A percentile compares a stretch with the other conserved stretches of the same genome.
These are phyloP conservation scores for Solanum acaule DNA, from an alignment of 257 asterid species.

Conservation along the genomic window DNA sequence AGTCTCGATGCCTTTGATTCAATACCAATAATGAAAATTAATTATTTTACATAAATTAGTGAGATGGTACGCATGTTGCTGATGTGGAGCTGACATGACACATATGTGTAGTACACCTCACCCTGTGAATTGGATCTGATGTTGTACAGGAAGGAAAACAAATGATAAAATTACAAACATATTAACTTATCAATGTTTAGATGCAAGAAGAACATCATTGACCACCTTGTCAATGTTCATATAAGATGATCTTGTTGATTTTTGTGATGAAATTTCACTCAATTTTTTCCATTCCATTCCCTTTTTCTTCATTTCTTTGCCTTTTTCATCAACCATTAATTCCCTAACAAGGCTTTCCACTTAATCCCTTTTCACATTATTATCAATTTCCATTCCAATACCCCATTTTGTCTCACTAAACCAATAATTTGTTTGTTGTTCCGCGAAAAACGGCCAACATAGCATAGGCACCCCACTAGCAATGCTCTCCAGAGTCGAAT, in stretches of 20 bases:
- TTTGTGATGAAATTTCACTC: background rate
- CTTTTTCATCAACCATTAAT: background rate
- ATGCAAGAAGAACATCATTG: background rate
- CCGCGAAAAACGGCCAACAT: constrained; percentile 2
- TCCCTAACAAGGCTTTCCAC: background rate
- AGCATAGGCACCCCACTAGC: background rate
- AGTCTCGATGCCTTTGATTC: no score
- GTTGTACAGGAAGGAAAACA: no score
- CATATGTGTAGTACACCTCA: no score
- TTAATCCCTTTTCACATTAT: background rate
- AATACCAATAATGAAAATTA: no score
- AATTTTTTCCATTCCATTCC: background rate
- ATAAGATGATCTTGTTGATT: background rate
- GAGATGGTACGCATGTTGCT: no score
- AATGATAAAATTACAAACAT: background rate
- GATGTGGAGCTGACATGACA: no score
- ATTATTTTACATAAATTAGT: no score
- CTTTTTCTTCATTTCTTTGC: background rate
- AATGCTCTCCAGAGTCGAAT: background rate
- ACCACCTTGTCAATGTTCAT: background rate
- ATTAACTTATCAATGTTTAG: background rate
- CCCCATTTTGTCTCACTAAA: background rate
- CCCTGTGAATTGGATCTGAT: no score
- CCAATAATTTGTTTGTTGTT: background rate
- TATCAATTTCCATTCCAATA: background rate